Evolutionary conservation across 495 filamentous ascomycete species (phyloP), one percentile per base, ranked within the genome.

Genomic region (Lichenothelia convexa): DNA sequence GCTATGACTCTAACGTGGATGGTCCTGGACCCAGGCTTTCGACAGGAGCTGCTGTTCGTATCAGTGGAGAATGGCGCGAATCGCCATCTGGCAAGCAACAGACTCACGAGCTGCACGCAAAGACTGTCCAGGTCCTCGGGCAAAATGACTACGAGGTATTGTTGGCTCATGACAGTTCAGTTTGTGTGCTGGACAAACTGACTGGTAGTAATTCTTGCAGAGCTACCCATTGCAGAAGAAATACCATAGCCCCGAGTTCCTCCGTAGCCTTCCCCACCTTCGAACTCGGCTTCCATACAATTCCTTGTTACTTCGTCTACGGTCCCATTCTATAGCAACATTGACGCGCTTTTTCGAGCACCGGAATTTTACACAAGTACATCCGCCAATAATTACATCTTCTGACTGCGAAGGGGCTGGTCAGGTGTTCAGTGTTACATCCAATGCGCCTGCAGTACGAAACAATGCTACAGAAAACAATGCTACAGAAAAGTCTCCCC

Each of bases 341-440:
- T 49, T 92, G 18, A 80, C 72, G 37, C 64, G 63, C 20, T 84
- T 78, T 55, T 93, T 94, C 44, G 52, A 61, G 18, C 54, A 61
- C 19, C 68, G 67, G 18, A 60, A 71, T 20, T 97, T 87, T 50
- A 65, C 81, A 13, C 89, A 95, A 56, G 78, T 79, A 13, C 87
- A 95, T 46, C 76, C 89, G 16, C 89, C 89, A 4, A 74, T 94
- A 41, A 79, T 97, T 47, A 95, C 91, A 5, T 92, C 89, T 3
- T 97, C 91, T 0, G 89, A 97, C 45, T 95, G 91, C 50, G 89
- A 97, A 56, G 91, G 89, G 4, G 91, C 86, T 3, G 87, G 89
- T 2, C 86, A 94, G 52, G 86, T 89, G n/a, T 97, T 97, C 45
- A 74, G 71, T 3, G 56, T 95, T 21, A 51, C 68, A 7, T 59